Base-by-base conservation (phyloP, 257 asterid genomes). In the Nemophila menziesii region DNA sequence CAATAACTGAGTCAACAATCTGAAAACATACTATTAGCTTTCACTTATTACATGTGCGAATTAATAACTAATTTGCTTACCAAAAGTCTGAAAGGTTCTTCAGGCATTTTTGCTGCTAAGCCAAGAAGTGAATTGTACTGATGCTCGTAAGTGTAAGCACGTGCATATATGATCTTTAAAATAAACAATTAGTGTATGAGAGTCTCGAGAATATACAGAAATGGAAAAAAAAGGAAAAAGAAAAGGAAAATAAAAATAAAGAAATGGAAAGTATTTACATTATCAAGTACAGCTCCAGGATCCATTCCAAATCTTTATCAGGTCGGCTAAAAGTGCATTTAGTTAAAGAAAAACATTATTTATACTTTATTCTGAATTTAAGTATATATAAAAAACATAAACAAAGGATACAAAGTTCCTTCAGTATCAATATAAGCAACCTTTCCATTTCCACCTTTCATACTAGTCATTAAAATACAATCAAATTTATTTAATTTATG, bases 81-180 rank as follows among this genome's bases (percentile, higher is more conserved):
- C 93, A 90, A 62, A 52, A 90, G 92, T 54, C 86, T 74, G 73
- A 90, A 90, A 42, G 99, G 99, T 66, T 90, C 99, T 76, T 90
- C 99, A 61, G 99, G 86, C 99, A 90, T 90, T 71, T 90, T 90
- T 40, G 98, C 98, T 52, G 94, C 98, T 48, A 90, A 80, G 40
- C 94, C 92, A 46, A 90, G 85, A 57, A 90, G 99, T 55, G 81
- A 73, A 79, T 81, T 90, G 81, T 79, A 85, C 57, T 90, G 99
- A 64, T 90, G 99, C 68, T 90, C 99, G 10, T 90, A 90, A 49
- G 99, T 90, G 78, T 90, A 90, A 22, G 98, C 98, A 39, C 98
- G 98, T 46, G 98, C 98, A 63, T 89, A 84, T 22, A 90, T 85
- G 68, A 90, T 90, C 98, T 90, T 51, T 17, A 38, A 4, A 29